phyloP scores from a whole-genome alignment of 2,329 filamentous ascomycete species.

The Arthrinium phaeospermum region DNA sequence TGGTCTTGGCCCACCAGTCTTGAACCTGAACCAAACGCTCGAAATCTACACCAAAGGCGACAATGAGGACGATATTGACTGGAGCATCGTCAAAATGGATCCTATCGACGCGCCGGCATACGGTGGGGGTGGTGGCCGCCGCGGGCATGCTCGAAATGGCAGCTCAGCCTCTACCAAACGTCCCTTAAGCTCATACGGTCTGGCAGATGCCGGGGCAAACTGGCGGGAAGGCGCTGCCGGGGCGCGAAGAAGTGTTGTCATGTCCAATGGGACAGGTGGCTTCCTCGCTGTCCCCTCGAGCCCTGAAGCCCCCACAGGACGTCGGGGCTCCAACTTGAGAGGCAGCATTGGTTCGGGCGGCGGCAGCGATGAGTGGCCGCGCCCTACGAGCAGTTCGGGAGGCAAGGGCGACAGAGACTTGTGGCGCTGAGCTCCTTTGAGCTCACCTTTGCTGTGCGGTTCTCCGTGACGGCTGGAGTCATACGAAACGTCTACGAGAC shows the following conservation, averaged over 20 bases:
- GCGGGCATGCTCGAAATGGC: conserved; percentile 37
- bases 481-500: not conserved
- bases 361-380: conserved; percentile 47
- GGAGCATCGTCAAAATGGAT: conserved; percentile 61
- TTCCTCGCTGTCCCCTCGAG: conserved; percentile 57
- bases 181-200: conserved; percentile 62
- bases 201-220: conserved; percentile 57
- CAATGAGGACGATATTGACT: conserved; percentile 55
- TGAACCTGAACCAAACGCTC: conserved; percentile 55
- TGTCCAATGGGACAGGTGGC: conserved; percentile 56
- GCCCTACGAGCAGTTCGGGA: conserved; percentile 50
- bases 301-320: conserved; percentile 29
- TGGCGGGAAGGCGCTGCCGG: conserved; percentile 55
- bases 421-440: conserved; percentile 41
- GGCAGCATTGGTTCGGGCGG: conserved; percentile 23
- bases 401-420: conserved; percentile 48
- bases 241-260: conserved; percentile 59
- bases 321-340: conserved; percentile 28
- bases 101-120: conserved; percentile 34
- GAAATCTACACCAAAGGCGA: conserved; percentile 67
- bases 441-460: not conserved
- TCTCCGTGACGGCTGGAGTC: not conserved
- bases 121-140: conserved; percentile 25
- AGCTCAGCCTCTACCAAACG: conserved; percentile 38
- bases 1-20: conserved; percentile 37